These are phyloP conservation scores for Thelephora terrestris DNA, from an alignment of 1,284 basidiomycete species.

Conservation along the genomic window DNA sequence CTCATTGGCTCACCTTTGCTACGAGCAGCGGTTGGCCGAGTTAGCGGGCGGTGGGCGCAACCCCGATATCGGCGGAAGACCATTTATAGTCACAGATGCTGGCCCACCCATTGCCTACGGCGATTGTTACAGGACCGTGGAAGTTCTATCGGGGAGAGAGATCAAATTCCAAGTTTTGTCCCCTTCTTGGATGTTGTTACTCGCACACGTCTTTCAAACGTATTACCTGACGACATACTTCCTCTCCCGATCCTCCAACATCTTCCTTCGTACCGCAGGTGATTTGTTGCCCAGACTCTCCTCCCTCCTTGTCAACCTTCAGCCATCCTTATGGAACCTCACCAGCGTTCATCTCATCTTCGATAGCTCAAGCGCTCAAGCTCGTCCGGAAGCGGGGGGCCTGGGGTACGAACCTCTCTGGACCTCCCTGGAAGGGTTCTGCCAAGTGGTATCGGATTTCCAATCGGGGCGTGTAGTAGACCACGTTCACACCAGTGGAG, in stretches of 20 bases:
- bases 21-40: slow-evolving; percentile 54
- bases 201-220: slow-evolving; percentile 45
- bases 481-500: neutral
- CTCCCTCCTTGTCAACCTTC: slow-evolving; percentile 52
- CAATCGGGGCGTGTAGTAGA: slow-evolving; percentile 37
- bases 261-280: slow-evolving; percentile 23
- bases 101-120: slow-evolving; percentile 50
- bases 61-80: slow-evolving; percentile 61
- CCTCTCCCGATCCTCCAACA: slow-evolving; percentile 23
- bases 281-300: slow-evolving; percentile 36
- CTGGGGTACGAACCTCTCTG: slow-evolving; percentile 53
- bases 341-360: slow-evolving; percentile 55
- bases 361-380: slow-evolving; percentile 57
- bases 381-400: slow-evolving; percentile 47
- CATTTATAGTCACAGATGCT: slow-evolving; percentile 54
- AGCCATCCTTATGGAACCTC: slow-evolving; percentile 59
- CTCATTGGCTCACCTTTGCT: slow-evolving; percentile 56
- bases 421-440: slow-evolving; percentile 31
- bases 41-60: slow-evolving; percentile 30
- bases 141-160: slow-evolving; percentile 23
- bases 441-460: neutral
- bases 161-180: slow-evolving; percentile 39
- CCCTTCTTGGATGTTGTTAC: slow-evolving; percentile 40
- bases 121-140: slow-evolving; percentile 40
- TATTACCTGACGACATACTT: slow-evolving; percentile 38